Base-by-base conservation (phyloP, 75 land plant genomes). In the Pinus tabuliformis region DNA sequence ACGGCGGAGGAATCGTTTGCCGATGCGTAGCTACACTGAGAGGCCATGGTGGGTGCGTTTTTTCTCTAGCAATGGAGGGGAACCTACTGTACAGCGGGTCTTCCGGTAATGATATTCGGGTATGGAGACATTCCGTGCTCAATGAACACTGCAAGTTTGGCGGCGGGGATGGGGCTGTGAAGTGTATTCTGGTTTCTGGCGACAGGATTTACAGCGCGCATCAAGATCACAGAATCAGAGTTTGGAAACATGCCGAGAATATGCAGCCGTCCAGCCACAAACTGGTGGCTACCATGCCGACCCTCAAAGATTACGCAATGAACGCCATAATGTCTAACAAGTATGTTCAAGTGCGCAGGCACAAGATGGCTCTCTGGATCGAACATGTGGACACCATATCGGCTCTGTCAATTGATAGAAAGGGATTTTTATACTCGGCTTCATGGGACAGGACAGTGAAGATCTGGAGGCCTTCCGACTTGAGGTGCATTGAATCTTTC, bases 371-470 rank as follows among this genome's bases (percentile, higher is more conserved):
- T 66, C 84, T 88, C 13, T 93, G 95, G 96, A 89, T 91, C 2
- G 80, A 91, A 58, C 96, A 93, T 60, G 81, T 79, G 21, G 96
- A 93, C 49, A 70, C 88, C 21, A 85, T 93, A 1, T 91, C 96
- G 0, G 84, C 83, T 33, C 81, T 93, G 12, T 88, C 91, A 1
- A 5, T 81, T 7, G 81, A 84, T 11, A 17, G 52, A 14, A 62
- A 33, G 62, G 90, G 80, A 65, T 66, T 83, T n/a, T 83, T 93
- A 6, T 93, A 89, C 85, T 93, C 96, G 1, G 90, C 78, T 15
- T 89, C 91, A 1, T 93, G 96, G 96, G 96, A 93, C 75, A 77
- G 89, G 72, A 81, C 91, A 8, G 72, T 93, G 77, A 93, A 93
- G 76, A 76, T 91, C 18, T 93, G 96, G 96, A 73, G 90, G 54